Evolutionary conservation across 768 basidiomycete genomes (phyloP), one percentile per base, ranked within the genome.

Genomic region (Rickenella mellea): DNA sequence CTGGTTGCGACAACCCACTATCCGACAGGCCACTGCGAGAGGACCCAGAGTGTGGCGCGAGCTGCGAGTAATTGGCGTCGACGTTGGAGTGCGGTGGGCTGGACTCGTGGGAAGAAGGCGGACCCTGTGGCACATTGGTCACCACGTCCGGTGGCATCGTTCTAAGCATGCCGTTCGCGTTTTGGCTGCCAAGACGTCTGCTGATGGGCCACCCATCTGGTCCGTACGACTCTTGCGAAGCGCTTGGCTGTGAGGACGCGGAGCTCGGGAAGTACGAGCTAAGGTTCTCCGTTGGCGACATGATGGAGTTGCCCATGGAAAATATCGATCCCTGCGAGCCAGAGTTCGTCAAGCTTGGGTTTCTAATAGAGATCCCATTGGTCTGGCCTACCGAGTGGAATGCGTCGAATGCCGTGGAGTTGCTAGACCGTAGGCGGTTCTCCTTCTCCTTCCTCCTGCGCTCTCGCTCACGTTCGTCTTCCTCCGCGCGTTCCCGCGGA

Each of bases 391-490:
- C 71, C 1, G 79, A 76, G 55, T 88, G 80, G 65, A 89, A 91
- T 2, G 85, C 81, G 52, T 91, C 87, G 55, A 75, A 89, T 1
- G 82, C 73, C 19, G 67, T 64, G 2, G 72, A 55, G 49, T 65
- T 63, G 38, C 60, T 61, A 39, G 66, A 57, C 6, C 71, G 51
- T 41, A 73, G 51, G 19, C 63, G 43, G 38, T 24, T 39, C 37
- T 72, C 72, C 56, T 73, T 79, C 54, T 69, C 72, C 53, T 73
- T 74, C 51, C 67, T 59, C 37, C 68, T 60, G 43, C 79, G 65
- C 49, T 69, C 56, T 69, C 75, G 51, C 51, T 70, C 69, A 5
- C 55, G 48, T 25, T 60, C 59, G 24, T 81, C 80, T 11, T 81
- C 80, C 39, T 81, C 72, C 8, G 68, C 70, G 7, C 79, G 72